Evolutionary conservation across 495 filamentous ascomycete genomes (phyloP).

Genomic region (Arthonia radiata): DNA sequence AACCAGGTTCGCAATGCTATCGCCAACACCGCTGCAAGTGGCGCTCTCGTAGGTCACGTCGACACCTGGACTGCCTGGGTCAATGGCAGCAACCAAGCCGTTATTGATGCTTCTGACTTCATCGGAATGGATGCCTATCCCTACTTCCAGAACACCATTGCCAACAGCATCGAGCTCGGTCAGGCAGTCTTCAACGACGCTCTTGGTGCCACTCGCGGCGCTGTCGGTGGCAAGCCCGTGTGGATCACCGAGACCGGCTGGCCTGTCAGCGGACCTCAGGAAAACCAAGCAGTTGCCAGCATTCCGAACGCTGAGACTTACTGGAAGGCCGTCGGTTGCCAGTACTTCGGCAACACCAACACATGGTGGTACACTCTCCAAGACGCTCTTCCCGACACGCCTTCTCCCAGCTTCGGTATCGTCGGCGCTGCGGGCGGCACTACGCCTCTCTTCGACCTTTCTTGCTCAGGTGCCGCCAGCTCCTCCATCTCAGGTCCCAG

Average conservation of each 20-base stretch:
- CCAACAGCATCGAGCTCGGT: constrained; percentile 37
- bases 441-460: constrained; percentile 11
- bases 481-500: no score
- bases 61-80: constrained; percentile 83
- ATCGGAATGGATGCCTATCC: constrained; percentile 50
- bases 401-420: constrained; percentile 48
- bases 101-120: constrained; percentile 48
- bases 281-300: constrained; percentile 36
- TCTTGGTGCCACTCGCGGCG: constrained; percentile 28
- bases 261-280: constrained; percentile 40
- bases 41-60: constrained; percentile 50
- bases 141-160: constrained; percentile 41
- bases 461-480: constrained; percentile 9
- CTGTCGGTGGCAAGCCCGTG: constrained; percentile 39
- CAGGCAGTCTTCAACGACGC: constrained; percentile 38
- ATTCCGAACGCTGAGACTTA: constrained; percentile 47
- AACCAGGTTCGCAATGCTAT: constrained; percentile 32
- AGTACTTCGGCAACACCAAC: constrained; percentile 38
- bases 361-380: constrained; percentile 43
- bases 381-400: constrained; percentile 29
- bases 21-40: constrained; percentile 27
- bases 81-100: constrained; percentile 42
- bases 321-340: constrained; percentile 60
- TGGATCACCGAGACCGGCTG: constrained; percentile 87
- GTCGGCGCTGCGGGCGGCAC: constrained; percentile 22